phyloP scores from a whole-genome alignment of 2,329 filamentous ascomycete species.

The Trichoderma citrinoviride region DNA sequence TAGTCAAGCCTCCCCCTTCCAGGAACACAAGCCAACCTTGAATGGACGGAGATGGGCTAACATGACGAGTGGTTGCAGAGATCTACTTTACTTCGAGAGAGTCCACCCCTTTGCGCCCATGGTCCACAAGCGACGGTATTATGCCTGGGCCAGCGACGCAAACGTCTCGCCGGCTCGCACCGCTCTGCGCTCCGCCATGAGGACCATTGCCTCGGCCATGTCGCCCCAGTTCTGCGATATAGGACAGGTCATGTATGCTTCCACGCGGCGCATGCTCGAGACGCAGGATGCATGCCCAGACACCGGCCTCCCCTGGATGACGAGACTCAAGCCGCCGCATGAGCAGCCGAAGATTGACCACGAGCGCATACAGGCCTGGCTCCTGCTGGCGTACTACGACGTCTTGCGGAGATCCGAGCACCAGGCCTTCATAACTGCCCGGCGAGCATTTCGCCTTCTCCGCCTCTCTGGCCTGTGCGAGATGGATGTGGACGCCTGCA shows the following conservation, averaged over 20 bases:
- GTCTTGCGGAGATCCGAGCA: not conserved
- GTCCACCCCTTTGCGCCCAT: not conserved
- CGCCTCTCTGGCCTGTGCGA: not conserved
- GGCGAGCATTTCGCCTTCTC: not conserved
- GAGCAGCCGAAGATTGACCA: not conserved
- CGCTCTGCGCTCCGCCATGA: not conserved
- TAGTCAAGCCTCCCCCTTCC: no score
- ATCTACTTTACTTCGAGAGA: not conserved
- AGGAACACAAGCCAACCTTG: not conserved
- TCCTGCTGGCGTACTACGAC: not conserved
- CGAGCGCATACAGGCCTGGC: not conserved
- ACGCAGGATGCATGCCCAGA: not conserved
- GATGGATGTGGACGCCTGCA: not conserved
- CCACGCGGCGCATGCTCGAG: not conserved
- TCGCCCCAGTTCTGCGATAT: not conserved
- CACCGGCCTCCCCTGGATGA: no score
- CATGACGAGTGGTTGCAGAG: not conserved
- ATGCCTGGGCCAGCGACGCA: not conserved
- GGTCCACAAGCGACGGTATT: not conserved
- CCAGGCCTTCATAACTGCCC: not conserved
- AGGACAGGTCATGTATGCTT: not conserved
- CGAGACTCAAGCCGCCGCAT: not conserved
- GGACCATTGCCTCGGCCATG: not conserved
- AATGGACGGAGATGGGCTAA: not conserved
- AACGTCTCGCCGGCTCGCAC: not conserved